Base-by-base conservation (phyloP, 768 basidiomycete species). In the Lyophyllum semitale region DNA sequence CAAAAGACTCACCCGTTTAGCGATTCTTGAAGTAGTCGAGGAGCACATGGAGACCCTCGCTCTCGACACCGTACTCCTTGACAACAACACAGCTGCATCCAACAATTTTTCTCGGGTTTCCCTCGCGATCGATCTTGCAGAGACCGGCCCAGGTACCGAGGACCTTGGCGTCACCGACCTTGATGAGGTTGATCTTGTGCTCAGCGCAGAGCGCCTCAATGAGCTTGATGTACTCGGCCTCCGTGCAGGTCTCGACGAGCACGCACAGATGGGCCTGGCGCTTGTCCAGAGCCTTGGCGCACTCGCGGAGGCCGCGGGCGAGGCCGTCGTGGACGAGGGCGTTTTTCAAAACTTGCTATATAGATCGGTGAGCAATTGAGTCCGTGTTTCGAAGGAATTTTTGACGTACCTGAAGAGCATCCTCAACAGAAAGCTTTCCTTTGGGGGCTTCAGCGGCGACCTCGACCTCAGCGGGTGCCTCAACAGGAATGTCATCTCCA, bases 111-210 rank as follows among this genome's bases (percentile, higher is more conserved):
- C 96, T 84, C 45, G 96, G 91, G 79, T 97, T 98, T 63, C 96
- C 96, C 80, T 98, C 96, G 68, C 93, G 87, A 80, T 99, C 96
- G 73, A 98, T 95, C 84, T 99, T 99, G 89, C 96, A 98, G 59
- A 99, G 85, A 69, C 96, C 95, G 65, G 93, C 95, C 96, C 96
- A 98, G 64, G 90, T 93, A 32, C 96, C 96, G 68, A 99, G 90
- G 62, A 96, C 86, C 79, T 99, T 99, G 69, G 93, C 90, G 74
- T 98, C 96, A 66, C 92, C 92, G 63, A 95, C 93, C 80, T 98
- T 98, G 92, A 99, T 98, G 61, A 99, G 80, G 82, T 95, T 94
- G 80, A 98, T 98, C 77, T 95, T 96, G 87, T 98, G 95, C 80
- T 97, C 95, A 59, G 93, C 91, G 73, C 96, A 98, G 71, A 99